Conservation (phyloP, 164 flowering plant species). For the Magnolia officinalis region DNA sequence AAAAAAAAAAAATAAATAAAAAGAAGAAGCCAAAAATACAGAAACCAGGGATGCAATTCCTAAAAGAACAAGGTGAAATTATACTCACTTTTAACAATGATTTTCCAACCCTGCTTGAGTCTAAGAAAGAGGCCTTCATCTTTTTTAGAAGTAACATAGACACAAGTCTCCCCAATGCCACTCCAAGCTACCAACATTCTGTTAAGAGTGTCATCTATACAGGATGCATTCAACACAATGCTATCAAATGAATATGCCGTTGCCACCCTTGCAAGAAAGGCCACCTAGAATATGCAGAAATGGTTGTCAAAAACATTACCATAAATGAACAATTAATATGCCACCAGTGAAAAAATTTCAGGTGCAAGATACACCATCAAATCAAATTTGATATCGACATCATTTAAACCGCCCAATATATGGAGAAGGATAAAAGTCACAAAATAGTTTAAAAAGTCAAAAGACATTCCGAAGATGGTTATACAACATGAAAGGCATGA, state of each 20-base stretch:
- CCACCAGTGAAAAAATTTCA: too few species aligned
- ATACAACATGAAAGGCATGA: too few species aligned
- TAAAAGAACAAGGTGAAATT: not conserved
- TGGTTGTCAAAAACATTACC: not conserved
- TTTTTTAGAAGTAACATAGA: constrained; percentile 40
- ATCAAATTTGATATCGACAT: too few species aligned
- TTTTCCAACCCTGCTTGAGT: constrained; percentile 34
- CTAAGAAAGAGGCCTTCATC: constrained; percentile 22
- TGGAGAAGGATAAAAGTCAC: too few species aligned
- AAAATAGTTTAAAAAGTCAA: too few species aligned
- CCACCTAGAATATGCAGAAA: constrained; percentile 30
- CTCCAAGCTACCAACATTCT: constrained; percentile 42
- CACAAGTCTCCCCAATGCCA: constrained; percentile 30
- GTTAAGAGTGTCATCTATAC: constrained; percentile 25
- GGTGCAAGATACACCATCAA: too few species aligned
- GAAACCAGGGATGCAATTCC: not conserved
- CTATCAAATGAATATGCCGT: constrained; percentile 31
- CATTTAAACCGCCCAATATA: too few species aligned
- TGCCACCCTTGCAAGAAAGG: constrained; percentile 32
- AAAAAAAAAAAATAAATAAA: too few species aligned
- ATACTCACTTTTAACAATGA: constrained; percentile 45
- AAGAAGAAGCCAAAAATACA: not conserved
- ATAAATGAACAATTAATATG: not conserved
- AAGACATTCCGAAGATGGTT: too few species aligned
- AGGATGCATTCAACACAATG: constrained; percentile 34